These are phyloP conservation scores for Ascochyta pisi DNA, from an alignment of 2,329 filamentous ascomycete genomes.

Conservation along the genomic window DNA sequence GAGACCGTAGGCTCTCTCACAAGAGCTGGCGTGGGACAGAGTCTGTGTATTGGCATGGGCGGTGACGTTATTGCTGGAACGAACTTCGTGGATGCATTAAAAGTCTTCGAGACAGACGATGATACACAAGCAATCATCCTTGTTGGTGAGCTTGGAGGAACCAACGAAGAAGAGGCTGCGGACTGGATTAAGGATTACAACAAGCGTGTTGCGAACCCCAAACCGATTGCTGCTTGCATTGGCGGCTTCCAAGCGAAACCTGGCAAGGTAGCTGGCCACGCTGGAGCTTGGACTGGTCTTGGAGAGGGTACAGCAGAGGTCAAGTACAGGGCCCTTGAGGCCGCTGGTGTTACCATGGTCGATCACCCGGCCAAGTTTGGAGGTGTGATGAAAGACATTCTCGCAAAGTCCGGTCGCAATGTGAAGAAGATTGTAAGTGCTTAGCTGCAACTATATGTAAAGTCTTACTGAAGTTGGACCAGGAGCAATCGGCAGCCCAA, in stretches of 20 bases:
- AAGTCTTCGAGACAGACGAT: constrained; percentile 69
- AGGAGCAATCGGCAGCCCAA: constrained; percentile 47
- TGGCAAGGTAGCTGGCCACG: constrained; percentile 78
- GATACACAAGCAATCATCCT: constrained; percentile 75
- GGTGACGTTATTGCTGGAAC: constrained; percentile 78
- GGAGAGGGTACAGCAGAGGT: constrained; percentile 69
- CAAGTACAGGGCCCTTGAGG: constrained; percentile 72
- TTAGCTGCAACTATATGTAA: background rate
- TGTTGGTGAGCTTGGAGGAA: constrained; percentile 75
- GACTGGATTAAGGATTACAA: constrained; percentile 75
- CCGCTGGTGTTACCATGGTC: constrained; percentile 72
- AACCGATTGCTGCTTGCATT: constrained; percentile 77
- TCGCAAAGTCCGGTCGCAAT: constrained; percentile 55
- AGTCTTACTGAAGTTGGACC: constrained; percentile 1
- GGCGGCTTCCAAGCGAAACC: constrained; percentile 69
- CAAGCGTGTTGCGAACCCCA: constrained; percentile 63
- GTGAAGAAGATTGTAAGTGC: constrained; percentile 49
- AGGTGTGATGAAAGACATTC: constrained; percentile 66
- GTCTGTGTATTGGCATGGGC: constrained; percentile 77
- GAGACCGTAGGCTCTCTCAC: constrained; percentile 79
- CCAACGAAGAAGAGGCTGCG: constrained; percentile 73
- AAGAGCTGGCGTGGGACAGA: constrained; percentile 76
- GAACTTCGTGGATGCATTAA: constrained; percentile 73
- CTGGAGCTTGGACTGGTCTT: constrained; percentile 73
- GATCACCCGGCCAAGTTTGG: constrained; percentile 80